Percentiles rank a stretch among this genome's conserved stretches.
Evolutionary conservation across 345 rosid species (phyloP).

Genomic region (Atalantia buxifolia): DNA sequence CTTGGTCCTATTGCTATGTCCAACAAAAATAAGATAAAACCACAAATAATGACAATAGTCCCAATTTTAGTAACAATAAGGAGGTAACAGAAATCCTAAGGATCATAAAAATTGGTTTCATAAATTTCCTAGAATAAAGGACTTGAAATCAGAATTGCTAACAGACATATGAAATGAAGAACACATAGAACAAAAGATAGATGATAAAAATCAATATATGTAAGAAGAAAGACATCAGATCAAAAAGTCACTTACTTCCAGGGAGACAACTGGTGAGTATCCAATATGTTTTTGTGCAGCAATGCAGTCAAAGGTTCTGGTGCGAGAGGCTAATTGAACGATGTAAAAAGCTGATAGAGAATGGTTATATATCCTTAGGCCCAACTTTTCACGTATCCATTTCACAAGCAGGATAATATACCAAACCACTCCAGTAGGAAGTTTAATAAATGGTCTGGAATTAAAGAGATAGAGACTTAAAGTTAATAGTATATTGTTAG

Average conservation of each 20-base stretch:
- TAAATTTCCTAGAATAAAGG: neutral
- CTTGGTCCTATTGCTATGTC: neutral
- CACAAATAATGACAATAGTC: neutral
- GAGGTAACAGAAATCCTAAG: neutral
- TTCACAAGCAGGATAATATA: conserved; percentile 40
- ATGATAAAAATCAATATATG: neutral
- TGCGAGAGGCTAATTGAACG: conserved; percentile 58
- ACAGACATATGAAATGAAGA: neutral
- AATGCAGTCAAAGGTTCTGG: conserved; percentile 77
- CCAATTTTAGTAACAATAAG: neutral
- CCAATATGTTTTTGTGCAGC: conserved; percentile 73
- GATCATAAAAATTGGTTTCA: neutral
- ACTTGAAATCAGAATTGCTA: neutral
- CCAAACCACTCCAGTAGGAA: conserved; percentile 52
- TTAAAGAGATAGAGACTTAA: conserved; percentile 17
- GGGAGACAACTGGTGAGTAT: conserved; percentile 65
- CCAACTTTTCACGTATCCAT: conserved; percentile 51
- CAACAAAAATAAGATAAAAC: neutral
- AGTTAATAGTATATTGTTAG: conserved; percentile 2
- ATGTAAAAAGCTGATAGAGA: conserved; percentile 44
- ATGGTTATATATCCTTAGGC: conserved; percentile 30
- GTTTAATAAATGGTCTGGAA: conserved; percentile 76
- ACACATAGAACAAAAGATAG: conserved; percentile 1
- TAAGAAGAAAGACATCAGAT: neutral
- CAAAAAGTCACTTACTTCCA: conserved; percentile 48